Evolutionary conservation across 441 rosid species (phyloP), one percentile per base, ranked within the genome.

Genomic region (Adansonia rubrostipa): DNA sequence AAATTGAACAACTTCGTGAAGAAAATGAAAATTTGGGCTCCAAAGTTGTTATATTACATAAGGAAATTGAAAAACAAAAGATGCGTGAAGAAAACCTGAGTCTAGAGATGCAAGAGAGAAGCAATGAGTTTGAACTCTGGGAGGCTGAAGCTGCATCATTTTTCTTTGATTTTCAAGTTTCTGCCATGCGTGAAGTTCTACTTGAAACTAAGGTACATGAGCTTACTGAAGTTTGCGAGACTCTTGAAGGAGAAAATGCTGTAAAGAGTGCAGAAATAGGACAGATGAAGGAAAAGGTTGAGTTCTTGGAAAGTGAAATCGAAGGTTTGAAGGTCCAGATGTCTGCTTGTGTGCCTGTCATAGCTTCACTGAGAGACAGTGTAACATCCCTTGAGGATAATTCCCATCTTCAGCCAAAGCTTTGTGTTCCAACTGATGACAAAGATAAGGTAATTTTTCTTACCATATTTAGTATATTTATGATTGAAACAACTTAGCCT

Each of bases 121-220:
- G 80, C 81, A 86, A 87, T 74, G 93, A 89, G 73, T 84, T 89
- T 83, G 93, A 84, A 80, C 76, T 87, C 11, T 90, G 93, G 93
- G 93, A 92, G 54, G 82, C 87, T 72, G 92, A 92, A 79, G 96
- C 93, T 77, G 77, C 92, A 58, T 82, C 92, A n/a, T 90, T 92
- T 84, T 90, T 85, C 85, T 90, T 89, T 70, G 90, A 92, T 78
- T 79, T 92, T 78, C 96, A 92, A 65, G 81, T 85, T 48, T 89
- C 96, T 69, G 78, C 87, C 6, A 75, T 87, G 71, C 87, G 85
- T 20, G 92, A 90, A 86, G 79, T 90, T 82, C 82, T 92, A 10
- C 90, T 92, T 71, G 87, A 90, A 77, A 82, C 82, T 56, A 92
- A 90, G 87, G 89, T 90, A 78, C 81, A 82, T 0, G 93, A 90